Base-by-base conservation (phyloP, 2,329 filamentous ascomycete genomes). In the Nigrospora oryzae region DNA sequence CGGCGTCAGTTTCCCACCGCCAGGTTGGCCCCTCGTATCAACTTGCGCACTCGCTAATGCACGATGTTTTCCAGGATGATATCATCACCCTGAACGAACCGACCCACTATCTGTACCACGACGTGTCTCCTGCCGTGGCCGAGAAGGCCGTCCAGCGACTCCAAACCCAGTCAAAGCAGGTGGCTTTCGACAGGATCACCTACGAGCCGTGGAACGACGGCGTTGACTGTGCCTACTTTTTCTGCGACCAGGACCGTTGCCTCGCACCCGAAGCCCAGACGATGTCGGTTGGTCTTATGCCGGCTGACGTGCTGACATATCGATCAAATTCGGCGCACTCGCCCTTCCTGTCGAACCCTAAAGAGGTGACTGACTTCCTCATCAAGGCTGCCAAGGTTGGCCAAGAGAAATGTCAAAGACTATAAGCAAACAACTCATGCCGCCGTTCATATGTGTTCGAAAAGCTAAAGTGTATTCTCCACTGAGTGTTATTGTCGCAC, bases 141-240 rank as follows among this genome's bases (percentile, higher is more conserved):
- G 42, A 49, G 45, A 34, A 42, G 7, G 45, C 47, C 36, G 43
- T 53, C 10, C 19, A 47, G 15, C 43, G 41, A 19, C 49, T 54
- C 38, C 40, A 48, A 44, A 47, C 51, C 44, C 46, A 51, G 42
- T 53, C 52, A 3, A 46, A 46, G 15, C 45, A 45, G 16, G 49
- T 53, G 2, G 52, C 53, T 43, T 37, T 23, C 10, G 52, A 51
- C 43, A 31, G 33, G 19, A 51, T 51, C 14, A 49, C 46, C 3
- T 53, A 54, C 45, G 51, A 53, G 48, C 51, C 52, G 14, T 54
- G 51, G 51, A 46, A 53, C 43, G 51, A 54, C 15, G 40, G 40
- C 33, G 47, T 52, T 14, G 44, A 52, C 30, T 47, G 46, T 42
- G 49, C 50, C 46, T 52, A 48, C 40, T 45, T 49, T 44, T 51